Base-by-base conservation (phyloP, 768 basidiomycete genomes). In the Boletus pseudopeckii region DNA sequence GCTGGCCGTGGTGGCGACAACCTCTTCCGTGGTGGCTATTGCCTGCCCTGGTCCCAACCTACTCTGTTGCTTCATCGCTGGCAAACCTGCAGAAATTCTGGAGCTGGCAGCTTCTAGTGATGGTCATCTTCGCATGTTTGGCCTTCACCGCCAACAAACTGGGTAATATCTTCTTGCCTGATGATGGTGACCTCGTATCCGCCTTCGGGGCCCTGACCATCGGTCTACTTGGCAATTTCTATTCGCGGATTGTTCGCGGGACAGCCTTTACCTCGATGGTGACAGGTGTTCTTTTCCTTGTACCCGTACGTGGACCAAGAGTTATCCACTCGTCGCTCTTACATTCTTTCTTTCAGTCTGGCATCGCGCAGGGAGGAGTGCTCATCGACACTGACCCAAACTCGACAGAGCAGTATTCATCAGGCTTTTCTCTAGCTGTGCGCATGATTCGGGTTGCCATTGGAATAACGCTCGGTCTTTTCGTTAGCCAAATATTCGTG, bases 221-320 rank as follows among this genome's bases (percentile, higher is more conserved):
- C 54, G 90, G 91, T 34, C 69, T 85, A n/a, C 77, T 90, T 34
- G 90, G 89, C 44, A 92, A 92, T 63, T 64, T 84, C n/a, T 92
- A 91, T 65, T 90, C 89, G 34, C 80, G 90, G 17, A 69, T 86
- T 17, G 75, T 85, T 53, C 77, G 84, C 28, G 90, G 90, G 48
- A 92, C 90, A 3, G 90, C 92, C 4, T 94, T 93, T 68, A 91
- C 90, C 0, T 83, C 86, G 11, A 94, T 92, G 88, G 88, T 92
- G n/a, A 88, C 91, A 3, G 88, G 89, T n/a, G 86, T 95, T n/a
- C 71, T 92, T 45, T 92, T 93, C 70, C 75, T 93, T 20, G 91
- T 94, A 11, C 91, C 92, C 44, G 92, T 92, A 67, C 68, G 88
- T 73, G 44, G 39, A 46, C 36, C 7, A 40, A 42, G 33, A 22